Conservation (phyloP, 768 basidiomycete genomes). For the Collybia sp. region DNA sequence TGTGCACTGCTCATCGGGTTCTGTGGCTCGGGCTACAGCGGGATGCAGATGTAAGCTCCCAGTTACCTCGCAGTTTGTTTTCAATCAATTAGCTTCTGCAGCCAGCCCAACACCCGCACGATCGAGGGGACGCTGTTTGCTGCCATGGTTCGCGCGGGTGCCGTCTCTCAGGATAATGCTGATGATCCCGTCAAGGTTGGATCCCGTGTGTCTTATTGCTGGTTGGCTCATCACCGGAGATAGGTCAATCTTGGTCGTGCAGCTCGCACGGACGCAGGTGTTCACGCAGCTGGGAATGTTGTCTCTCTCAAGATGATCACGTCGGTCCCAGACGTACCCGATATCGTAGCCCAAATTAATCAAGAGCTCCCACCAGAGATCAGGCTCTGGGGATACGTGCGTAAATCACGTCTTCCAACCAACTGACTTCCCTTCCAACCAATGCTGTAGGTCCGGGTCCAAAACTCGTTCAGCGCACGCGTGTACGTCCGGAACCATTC, state of each 20-base stretch:
- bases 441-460: constrained; percentile 49
- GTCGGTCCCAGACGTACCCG: constrained; percentile 61
- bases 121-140: constrained; percentile 90
- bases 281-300: constrained; percentile 94
- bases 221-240: background rate
- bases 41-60: constrained; percentile 88
- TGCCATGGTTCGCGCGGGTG: constrained; percentile 84
- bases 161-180: constrained; percentile 93
- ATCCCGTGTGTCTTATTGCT: background rate
- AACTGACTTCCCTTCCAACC: background rate
- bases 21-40: constrained; percentile 87
- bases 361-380: constrained; percentile 87
- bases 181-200: constrained; percentile 82
- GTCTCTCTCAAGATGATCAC: constrained; percentile 90
- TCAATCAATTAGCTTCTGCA: constrained; percentile 20
- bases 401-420: constrained; percentile 20
- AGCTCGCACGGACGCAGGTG: constrained; percentile 95
- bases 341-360: constrained; percentile 75
- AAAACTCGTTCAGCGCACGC: constrained; percentile 81
- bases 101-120: constrained; percentile 68
- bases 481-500: constrained; percentile 35
- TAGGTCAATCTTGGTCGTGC: constrained; percentile 84
- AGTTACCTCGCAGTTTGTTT: constrained; percentile 1
- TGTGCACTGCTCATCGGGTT: constrained; percentile 86
- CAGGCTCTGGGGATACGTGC: constrained; percentile 84